Conservation (phyloP, 1,284 basidiomycete species). For the Hymenochaete sp. region DNA sequence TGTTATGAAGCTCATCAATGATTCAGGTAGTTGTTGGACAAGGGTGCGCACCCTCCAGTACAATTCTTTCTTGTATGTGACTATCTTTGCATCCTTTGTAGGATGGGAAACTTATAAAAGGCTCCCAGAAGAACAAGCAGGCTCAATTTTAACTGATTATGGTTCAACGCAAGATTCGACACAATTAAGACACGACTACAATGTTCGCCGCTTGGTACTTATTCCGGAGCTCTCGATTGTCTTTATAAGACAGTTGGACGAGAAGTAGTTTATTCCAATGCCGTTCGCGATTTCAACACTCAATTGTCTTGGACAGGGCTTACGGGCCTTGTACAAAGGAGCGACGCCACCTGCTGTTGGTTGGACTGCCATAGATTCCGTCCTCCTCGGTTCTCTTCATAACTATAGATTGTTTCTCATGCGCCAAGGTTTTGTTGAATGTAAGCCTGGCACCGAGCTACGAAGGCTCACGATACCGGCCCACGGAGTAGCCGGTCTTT, state of each 20-base stretch:
- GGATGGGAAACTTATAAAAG: background rate
- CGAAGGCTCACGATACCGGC: constrained; percentile 44
- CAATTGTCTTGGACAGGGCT: constrained; percentile 30
- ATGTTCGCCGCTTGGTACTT: constrained; percentile 63
- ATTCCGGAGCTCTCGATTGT: constrained; percentile 60
- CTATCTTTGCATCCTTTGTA: background rate
- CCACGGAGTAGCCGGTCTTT: constrained; percentile 62
- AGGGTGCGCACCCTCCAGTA: constrained; percentile 35
- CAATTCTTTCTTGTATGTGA: background rate
- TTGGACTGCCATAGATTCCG: constrained; percentile 69
- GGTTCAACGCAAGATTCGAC: constrained; percentile 43
- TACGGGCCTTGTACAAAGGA: constrained; percentile 59
- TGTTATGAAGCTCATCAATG: no score
- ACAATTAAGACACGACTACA: constrained; percentile 72
- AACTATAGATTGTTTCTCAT: constrained; percentile 62
- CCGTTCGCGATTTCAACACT: constrained; percentile 14
- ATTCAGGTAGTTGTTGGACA: constrained; percentile 59
- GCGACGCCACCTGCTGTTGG: constrained; percentile 68
- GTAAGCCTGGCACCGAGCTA: constrained; percentile 33
- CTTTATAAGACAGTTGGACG: constrained; percentile 52
- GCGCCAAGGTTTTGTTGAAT: constrained; percentile 45
- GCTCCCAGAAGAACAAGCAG: background rate
- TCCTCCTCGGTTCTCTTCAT: constrained; percentile 68
- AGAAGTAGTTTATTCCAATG: constrained; percentile 37
- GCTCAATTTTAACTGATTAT: background rate